These are phyloP conservation scores for Leishmania arabica DNA, from an alignment of 208 protist species.

Conservation along the genomic window DNA sequence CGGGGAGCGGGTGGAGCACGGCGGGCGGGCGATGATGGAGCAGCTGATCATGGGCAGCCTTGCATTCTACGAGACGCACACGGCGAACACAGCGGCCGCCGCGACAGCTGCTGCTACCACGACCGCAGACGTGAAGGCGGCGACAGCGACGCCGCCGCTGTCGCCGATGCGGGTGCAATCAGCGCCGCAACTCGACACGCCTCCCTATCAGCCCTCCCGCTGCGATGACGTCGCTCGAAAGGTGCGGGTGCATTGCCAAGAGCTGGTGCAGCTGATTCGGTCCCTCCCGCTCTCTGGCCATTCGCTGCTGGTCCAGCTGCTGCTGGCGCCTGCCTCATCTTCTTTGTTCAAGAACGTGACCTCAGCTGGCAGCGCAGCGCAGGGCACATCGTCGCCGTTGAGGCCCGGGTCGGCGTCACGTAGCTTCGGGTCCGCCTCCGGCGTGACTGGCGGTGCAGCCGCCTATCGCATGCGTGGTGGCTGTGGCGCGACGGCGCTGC, in stretches of 20 bases:
- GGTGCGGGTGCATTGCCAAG: constrained; percentile 52
- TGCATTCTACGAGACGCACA: constrained; percentile 26
- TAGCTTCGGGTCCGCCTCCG: background rate
- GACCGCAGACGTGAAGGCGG: background rate
- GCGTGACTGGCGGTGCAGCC: background rate
- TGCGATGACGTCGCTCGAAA: constrained; percentile 66
- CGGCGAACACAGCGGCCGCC: constrained; percentile 19
- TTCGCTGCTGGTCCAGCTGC: constrained; percentile 62
- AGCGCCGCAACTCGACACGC: constrained; percentile 7
- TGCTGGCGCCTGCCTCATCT: constrained; percentile 69
- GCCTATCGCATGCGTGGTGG: background rate
- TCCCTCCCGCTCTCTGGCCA: constrained; percentile 53
- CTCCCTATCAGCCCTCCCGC: constrained; percentile 35
- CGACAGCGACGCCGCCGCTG: background rate
- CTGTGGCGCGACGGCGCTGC: background rate
- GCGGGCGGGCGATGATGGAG: constrained; percentile 66
- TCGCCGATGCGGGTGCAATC: constrained; percentile 23
- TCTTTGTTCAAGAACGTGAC: constrained; percentile 42
- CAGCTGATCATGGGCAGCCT: constrained; percentile 62
- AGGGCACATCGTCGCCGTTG: background rate
- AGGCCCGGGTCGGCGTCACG: background rate
- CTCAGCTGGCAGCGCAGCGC: background rate
- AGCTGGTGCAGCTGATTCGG: constrained; percentile 39
- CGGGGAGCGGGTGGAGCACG: constrained; percentile 46
- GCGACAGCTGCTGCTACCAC: constrained; percentile 9